Conservation (phyloP, 2,329 filamentous ascomycete genomes). For the Albifimbria verrucaria region DNA sequence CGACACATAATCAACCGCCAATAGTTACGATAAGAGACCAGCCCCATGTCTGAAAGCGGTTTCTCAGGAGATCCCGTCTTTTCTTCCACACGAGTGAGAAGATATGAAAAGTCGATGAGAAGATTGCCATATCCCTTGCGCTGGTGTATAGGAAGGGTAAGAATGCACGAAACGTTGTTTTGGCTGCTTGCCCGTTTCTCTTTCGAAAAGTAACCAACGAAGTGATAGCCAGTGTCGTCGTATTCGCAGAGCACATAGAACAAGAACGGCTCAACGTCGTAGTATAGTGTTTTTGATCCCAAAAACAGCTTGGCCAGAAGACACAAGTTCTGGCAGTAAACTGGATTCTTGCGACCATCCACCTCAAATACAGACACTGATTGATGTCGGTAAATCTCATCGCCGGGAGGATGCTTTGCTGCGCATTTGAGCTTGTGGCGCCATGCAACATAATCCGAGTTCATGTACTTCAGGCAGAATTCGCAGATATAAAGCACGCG, state of each 20-base stretch:
- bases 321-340: slow-evolving; percentile 98
- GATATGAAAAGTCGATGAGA: slow-evolving; percentile 96
- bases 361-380: slow-evolving; percentile 96
- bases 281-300: slow-evolving; percentile 98
- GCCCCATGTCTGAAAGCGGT: slow-evolving; percentile 93
- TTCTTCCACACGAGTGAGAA: slow-evolving; percentile 86
- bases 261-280: slow-evolving; percentile 93
- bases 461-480: slow-evolving; percentile 99
- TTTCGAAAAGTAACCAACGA: slow-evolving; percentile 99
- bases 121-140: slow-evolving; percentile 96
- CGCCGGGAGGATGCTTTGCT: slow-evolving; percentile 92
- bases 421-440: slow-evolving; percentile 96
- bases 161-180: slow-evolving; percentile 96
- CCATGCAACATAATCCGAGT: slow-evolving; percentile 97
- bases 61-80: slow-evolving; percentile 97
- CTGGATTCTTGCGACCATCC: slow-evolving; percentile 91
- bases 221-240: slow-evolving; percentile 87
- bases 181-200: slow-evolving; percentile 92
- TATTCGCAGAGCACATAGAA: slow-evolving; percentile 98
- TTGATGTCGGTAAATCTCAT: slow-evolving; percentile 92
- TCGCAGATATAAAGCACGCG: slow-evolving; percentile 98
- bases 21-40: slow-evolving; percentile 96
- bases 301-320: slow-evolving; percentile 93
- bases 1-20: slow-evolving; percentile 89
- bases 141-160: slow-evolving; percentile 94